phyloP scores from a whole-genome alignment of 148 eudicot genomes.

The Arbutus unedo region DNA sequence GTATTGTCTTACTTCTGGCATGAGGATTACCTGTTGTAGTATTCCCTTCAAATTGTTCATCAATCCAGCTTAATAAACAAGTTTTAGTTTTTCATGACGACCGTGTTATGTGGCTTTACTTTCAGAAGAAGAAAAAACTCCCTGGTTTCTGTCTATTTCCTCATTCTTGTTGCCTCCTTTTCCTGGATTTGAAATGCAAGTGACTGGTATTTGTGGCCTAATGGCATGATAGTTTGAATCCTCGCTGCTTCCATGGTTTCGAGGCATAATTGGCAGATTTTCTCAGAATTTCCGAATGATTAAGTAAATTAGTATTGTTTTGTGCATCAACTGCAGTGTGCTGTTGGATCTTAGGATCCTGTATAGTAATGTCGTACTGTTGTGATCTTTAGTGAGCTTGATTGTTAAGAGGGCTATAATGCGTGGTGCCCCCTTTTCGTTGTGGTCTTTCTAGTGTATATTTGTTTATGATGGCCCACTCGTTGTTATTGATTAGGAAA shows the following conservation, averaged over 20 bases:
- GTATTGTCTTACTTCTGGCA: neutral
- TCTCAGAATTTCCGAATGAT: no score
- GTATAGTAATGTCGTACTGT: neutral
- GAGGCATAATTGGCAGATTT: no score
- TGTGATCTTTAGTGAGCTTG: neutral
- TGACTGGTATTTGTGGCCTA: neutral
- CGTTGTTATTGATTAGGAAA: neutral
- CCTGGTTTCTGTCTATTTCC: neutral
- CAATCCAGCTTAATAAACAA: neutral
- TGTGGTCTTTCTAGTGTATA: neutral
- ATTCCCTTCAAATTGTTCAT: neutral
- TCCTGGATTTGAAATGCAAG: neutral
- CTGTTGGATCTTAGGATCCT: neutral
- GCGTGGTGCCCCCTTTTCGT: neutral
- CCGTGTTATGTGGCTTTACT: neutral
- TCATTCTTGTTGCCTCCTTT: neutral
- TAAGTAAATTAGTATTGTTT: no score
- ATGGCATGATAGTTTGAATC: neutral
- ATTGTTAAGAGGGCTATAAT: neutral
- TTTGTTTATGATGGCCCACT: neutral
- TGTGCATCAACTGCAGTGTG: neutral
- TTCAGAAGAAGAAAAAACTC: neutral
- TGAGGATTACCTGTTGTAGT: neutral
- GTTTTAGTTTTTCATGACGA: neutral
- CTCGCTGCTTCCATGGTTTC: no score